Evolutionary conservation across 768 basidiomycete genomes (phyloP).

Genomic region (Naganishia kalamii): DNA sequence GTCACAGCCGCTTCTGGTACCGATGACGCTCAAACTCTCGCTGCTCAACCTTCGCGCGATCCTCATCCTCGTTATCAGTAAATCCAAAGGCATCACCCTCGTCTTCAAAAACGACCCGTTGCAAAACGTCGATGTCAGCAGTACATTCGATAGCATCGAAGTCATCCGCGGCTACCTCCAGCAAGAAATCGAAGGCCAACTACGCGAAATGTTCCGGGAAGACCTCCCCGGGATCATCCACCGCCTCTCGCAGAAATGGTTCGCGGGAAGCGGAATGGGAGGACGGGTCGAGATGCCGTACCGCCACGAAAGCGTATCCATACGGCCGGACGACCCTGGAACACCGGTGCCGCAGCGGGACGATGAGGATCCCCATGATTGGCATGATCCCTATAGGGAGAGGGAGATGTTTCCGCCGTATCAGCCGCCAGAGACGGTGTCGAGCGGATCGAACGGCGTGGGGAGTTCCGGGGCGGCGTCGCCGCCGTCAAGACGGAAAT

Average conservation of each 20-base stretch:
- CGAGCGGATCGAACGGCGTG: not conserved
- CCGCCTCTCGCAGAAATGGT: constrained; percentile 89
- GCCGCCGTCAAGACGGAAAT: not conserved
- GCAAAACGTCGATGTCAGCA: constrained; percentile 94
- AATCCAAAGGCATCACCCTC: constrained; percentile 94
- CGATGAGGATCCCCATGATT: constrained; percentile 20
- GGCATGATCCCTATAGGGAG: constrained; percentile 31
- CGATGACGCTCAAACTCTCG: constrained; percentile 96
- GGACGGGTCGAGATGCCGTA: constrained; percentile 88
- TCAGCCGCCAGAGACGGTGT: constrained; percentile 21
- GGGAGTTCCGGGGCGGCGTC: not conserved
- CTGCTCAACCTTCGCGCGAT: constrained; percentile 89
- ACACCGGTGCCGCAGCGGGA: constrained; percentile 19
- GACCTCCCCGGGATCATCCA: constrained; percentile 96
- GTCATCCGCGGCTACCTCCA: constrained; percentile 98
- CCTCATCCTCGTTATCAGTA: constrained; percentile 93
- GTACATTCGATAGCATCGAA: constrained; percentile 94
- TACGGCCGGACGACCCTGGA: constrained; percentile 17
- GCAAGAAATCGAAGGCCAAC: constrained; percentile 90
- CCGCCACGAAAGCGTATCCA: constrained; percentile 51
- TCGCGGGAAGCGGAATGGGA: constrained; percentile 48
- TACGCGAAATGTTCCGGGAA: constrained; percentile 96
- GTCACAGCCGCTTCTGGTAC: constrained; percentile 88
- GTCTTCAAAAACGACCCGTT: constrained; percentile 99
- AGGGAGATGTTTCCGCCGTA: constrained; percentile 42